Evolutionary conservation across 495 filamentous ascomycete genomes (phyloP).

Genomic region (Xylaria intraflava): DNA sequence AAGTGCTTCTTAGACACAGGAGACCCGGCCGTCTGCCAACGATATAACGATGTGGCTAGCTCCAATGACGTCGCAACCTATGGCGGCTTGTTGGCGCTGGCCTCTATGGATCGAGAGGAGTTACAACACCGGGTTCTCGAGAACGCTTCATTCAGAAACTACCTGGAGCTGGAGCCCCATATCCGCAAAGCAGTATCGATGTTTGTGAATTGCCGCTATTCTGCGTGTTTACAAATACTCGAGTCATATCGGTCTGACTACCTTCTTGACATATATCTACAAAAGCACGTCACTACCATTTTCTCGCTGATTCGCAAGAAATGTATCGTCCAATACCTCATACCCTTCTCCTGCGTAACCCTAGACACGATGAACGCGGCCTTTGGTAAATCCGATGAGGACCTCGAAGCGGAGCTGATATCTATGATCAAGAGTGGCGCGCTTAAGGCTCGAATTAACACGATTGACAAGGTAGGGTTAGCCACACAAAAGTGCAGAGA

Average conservation of each 20-base stretch:
- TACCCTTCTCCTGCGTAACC: slow-evolving; percentile 71
- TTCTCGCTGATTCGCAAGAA: slow-evolving; percentile 74
- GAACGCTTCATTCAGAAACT: slow-evolving; percentile 70
- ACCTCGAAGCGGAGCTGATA: slow-evolving; percentile 70
- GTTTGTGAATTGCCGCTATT: slow-evolving; percentile 85
- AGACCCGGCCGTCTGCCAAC: slow-evolving; percentile 44
- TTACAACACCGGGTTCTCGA: slow-evolving; percentile 73
- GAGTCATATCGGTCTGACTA: slow-evolving; percentile 79
- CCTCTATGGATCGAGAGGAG: slow-evolving; percentile 74
- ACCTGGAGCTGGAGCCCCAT: slow-evolving; percentile 89
- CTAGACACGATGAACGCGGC: slow-evolving; percentile 61
- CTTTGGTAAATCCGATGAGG: slow-evolving; percentile 50
- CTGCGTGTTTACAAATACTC: slow-evolving; percentile 71
- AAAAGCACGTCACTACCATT: slow-evolving; percentile 62
- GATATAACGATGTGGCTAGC: slow-evolving; percentile 66
- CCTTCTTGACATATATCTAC: slow-evolving; percentile 80
- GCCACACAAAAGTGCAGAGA: background rate
- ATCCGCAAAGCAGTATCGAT: slow-evolving; percentile 82
- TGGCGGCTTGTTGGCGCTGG: slow-evolving; percentile 82
- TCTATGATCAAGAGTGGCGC: slow-evolving; percentile 64
- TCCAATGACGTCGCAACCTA: slow-evolving; percentile 90
- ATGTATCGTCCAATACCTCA: slow-evolving; percentile 84
- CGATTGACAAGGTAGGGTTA: slow-evolving; percentile 59
- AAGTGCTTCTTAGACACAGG: slow-evolving; percentile 57
- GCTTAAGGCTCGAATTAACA: slow-evolving; percentile 77